Conservation (phyloP, 495 filamentous ascomycete species). For the Penicillium paradoxum region DNA sequence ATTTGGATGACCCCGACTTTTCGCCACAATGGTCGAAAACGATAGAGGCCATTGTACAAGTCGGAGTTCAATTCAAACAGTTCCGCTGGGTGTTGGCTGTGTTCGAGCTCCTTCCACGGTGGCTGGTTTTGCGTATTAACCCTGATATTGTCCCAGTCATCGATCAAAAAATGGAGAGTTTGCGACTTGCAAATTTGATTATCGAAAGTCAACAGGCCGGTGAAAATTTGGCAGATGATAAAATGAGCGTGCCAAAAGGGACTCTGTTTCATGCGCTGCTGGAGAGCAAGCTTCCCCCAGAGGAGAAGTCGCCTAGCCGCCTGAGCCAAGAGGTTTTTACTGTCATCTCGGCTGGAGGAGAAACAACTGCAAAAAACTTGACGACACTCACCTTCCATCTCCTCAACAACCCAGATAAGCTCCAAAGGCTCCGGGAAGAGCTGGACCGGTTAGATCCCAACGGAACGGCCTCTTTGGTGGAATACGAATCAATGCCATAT, state of each 20-base stretch:
- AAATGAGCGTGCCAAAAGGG: conserved; percentile 1
- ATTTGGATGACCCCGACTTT: conserved; percentile 34
- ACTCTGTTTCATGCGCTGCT: conserved; percentile 44
- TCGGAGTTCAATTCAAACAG: conserved; percentile 20
- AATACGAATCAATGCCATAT: conserved; percentile 35
- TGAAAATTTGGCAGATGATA: background rate
- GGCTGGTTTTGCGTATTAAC: conserved; percentile 16
- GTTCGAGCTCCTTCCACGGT: conserved; percentile 22
- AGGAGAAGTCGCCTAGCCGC: conserved; percentile 28
- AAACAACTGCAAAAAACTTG: conserved; percentile 40
- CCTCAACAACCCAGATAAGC: conserved; percentile 28
- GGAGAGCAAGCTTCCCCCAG: conserved; percentile 34
- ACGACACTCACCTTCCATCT: conserved; percentile 38
- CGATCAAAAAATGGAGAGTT: conserved; percentile 15
- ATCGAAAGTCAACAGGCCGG: conserved; percentile 5
- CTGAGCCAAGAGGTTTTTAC: conserved; percentile 40
- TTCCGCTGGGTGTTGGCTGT: conserved; percentile 26
- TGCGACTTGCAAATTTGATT: conserved; percentile 11
- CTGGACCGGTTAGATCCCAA: conserved; percentile 18
- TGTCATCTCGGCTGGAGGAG: conserved; percentile 44
- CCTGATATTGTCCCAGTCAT: conserved; percentile 23
- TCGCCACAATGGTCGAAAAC: conserved; percentile 27
- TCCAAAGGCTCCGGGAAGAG: conserved; percentile 28
- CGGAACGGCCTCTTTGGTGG: conserved; percentile 17
- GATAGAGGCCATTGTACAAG: conserved; percentile 19